Conservation (phyloP, 116 monocot species). For the Trichopus zeylanicus region DNA sequence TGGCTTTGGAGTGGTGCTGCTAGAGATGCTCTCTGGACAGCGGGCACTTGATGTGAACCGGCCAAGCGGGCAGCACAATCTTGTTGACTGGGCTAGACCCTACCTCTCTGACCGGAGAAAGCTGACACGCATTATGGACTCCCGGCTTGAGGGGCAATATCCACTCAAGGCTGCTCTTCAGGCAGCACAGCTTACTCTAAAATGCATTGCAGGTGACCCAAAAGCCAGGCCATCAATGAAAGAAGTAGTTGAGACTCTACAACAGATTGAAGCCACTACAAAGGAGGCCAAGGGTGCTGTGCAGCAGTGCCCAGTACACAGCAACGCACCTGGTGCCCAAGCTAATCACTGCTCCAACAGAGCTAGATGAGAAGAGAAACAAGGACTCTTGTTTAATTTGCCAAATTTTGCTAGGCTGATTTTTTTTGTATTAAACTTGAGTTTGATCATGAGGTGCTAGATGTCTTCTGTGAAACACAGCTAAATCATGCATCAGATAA, state of each 20-base stretch:
- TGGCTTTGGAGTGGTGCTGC: slow-evolving; percentile 83
- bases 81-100: slow-evolving; percentile 73
- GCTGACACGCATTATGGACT: slow-evolving; percentile 56
- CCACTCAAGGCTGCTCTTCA: slow-evolving; percentile 29
- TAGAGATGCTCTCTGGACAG: slow-evolving; percentile 72
- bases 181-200: slow-evolving; percentile 32
- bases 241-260: slow-evolving; percentile 35
- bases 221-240: slow-evolving; percentile 52
- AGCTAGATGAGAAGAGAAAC: no score
- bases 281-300: slow-evolving; percentile 3
- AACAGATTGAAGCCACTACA: slow-evolving; percentile 25
- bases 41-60: slow-evolving; percentile 50
- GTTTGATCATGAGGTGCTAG: no score
- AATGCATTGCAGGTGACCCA: slow-evolving; percentile 31
- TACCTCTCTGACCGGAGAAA: slow-evolving; percentile 45
- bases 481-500: no score
- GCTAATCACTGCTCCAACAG: no score
- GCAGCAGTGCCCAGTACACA: no score
- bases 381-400: no score
- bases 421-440: no score
- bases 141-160: slow-evolving; percentile 53
- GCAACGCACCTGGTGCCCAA: no score
- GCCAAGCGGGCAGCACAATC: slow-evolving; percentile 39
- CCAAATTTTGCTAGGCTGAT: no score
- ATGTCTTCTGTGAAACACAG: no score